Evolutionary conservation across 306 rosid species (phyloP), one percentile per base, ranked within the genome.

Genomic region (Alnus glutinosa): DNA sequence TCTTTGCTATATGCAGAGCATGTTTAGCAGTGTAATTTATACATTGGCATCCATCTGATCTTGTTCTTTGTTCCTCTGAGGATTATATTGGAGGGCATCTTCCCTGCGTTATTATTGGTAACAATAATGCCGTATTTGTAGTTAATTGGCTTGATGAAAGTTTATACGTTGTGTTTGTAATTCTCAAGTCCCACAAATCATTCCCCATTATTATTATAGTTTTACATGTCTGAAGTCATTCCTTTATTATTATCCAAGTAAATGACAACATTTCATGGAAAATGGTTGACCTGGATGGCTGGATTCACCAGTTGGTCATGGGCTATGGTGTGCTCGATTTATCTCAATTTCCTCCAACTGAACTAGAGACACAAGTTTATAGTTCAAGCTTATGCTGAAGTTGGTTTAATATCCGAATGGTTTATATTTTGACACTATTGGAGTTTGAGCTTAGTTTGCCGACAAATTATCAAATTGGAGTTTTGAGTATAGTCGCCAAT

Each of bases 261-360:
- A 58, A 7, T n/a, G 32, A 5, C 46, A 11, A 14, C 28, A 11
- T 63, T 16, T 91, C 87, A 32, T 90, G 90, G 18, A 81, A 9
- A 89, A 93, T 76, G 79, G 87, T 69, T 75, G 79, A 52, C 89
- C 72, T 5, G 90, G 91, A 12, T 84, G 49, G 89, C 72, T 5
- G 90, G 91, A 12, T 84, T 80, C 36, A 88, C 91, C 5, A 88
- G 54, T 54, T 92, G 97, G 9, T 5, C 19, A 63, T 32, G 18
- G 70, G 19, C 70, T 34, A 32, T 13, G 70, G 46, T 14, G 6
- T 61, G 67, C 14, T 61, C 7, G 28, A 61, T 28, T 58, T 58
- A n/a, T 1, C 30, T 32, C 11, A 28, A 59, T 59, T 12, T 32
- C 66, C 32, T 32, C 7, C 2, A 23, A 59, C 34, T 30, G 37